Conservation (phyloP, 2,329 filamentous ascomycete species). For the Sarocladium oryzae region DNA sequence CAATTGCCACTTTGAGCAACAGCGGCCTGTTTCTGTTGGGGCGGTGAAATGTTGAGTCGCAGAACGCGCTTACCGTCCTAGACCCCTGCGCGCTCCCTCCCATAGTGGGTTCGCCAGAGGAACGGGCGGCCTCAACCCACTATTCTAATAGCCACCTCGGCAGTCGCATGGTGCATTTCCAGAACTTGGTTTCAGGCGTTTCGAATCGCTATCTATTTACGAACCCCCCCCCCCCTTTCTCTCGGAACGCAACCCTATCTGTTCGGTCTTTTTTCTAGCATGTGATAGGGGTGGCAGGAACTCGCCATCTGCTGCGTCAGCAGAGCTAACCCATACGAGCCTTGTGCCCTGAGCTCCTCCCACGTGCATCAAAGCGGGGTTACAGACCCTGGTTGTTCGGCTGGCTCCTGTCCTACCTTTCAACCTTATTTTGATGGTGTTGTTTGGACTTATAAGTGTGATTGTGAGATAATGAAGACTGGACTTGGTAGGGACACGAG, state of each 20-base stretch:
- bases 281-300: background rate
- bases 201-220: too few species aligned
- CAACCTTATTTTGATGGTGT: constrained; percentile 1
- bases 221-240: too few species aligned
- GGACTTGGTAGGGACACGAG: too few species aligned
- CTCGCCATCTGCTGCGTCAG: background rate
- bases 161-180: too few species aligned
- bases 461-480: too few species aligned
- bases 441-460: background rate
- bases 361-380: constrained; percentile 6
- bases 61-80: too few species aligned
- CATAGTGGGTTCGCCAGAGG: too few species aligned
- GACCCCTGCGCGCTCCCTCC: too few species aligned
- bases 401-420: background rate
- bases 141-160: background rate
- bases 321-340: too few species aligned
- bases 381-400: background rate
- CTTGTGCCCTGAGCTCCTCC: background rate
- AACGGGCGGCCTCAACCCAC: background rate
- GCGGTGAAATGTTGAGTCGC: constrained; percentile 6
- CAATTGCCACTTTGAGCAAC: background rate
- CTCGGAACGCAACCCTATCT: background rate
- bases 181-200: too few species aligned
- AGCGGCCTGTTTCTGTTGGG: constrained; percentile 5
- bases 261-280: background rate